These are phyloP conservation scores for Apiospora arundinis DNA, from an alignment of 2,329 filamentous ascomycete species.

Conservation along the genomic window DNA sequence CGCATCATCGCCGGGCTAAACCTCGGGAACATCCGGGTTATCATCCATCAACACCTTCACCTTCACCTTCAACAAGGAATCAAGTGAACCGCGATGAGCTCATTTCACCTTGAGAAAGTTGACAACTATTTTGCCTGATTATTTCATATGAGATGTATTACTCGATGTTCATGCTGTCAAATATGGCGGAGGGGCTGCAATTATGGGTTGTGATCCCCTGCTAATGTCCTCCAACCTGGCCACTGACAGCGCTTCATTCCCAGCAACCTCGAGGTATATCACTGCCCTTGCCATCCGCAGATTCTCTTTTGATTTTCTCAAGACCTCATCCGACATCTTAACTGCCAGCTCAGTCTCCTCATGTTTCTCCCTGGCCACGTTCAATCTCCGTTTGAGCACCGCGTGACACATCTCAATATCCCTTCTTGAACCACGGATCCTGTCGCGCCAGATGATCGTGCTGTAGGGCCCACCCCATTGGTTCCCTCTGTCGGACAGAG, in stretches of 20 bases:
- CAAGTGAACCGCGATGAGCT: too few relatives aligned
- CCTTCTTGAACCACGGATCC: conserved; percentile 6
- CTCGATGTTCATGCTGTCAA: not conserved
- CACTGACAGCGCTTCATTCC: not conserved
- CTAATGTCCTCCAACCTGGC: conserved; percentile 2
- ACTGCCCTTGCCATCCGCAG: conserved; percentile 5
- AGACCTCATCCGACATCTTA: not conserved
- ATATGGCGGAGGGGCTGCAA: conserved; percentile 10
- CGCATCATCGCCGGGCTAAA: conserved; percentile 9
- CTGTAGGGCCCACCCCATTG: conserved; percentile 19
- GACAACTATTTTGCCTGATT: too few relatives aligned
- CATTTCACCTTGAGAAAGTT: too few relatives aligned
- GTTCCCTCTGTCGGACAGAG: not conserved
- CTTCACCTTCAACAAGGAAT: not conserved
- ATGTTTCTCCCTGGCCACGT: not conserved
- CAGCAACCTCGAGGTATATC: not conserved
- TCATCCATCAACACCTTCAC: not conserved
- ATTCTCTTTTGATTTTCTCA: not conserved
- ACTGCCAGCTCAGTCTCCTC: not conserved
- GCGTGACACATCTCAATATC: not conserved
- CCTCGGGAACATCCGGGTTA: conserved; percentile 8
- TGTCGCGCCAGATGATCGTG: conserved; percentile 15
- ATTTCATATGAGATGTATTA: not conserved
- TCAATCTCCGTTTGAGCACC: not conserved
- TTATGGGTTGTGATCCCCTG: not conserved